These are phyloP conservation scores for Verticillium tricorpus DNA, from an alignment of 2,329 filamentous ascomycete genomes.

Conservation along the genomic window DNA sequence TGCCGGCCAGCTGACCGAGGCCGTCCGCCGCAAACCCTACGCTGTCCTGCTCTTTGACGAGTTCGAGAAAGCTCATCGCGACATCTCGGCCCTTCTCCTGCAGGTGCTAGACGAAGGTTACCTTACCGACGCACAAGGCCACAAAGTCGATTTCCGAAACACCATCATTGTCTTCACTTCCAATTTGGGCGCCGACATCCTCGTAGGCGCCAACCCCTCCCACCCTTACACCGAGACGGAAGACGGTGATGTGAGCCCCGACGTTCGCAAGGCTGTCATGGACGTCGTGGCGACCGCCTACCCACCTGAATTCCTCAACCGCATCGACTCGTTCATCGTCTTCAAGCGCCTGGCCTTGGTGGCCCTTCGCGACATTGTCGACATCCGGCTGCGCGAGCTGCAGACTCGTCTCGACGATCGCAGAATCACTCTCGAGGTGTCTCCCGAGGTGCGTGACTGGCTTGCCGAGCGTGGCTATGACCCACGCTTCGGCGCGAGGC, in stretches of 20 bases:
- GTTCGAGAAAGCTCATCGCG: slow-evolving; percentile 94
- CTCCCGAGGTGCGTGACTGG: slow-evolving; percentile 73
- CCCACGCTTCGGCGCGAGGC: slow-evolving; percentile 83
- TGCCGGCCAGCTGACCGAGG: slow-evolving; percentile 92
- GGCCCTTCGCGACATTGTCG: slow-evolving; percentile 86
- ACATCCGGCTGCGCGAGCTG: slow-evolving; percentile 83
- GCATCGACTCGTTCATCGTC: slow-evolving; percentile 94
- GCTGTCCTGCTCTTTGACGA: slow-evolving; percentile 94
- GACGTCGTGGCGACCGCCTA: slow-evolving; percentile 73
- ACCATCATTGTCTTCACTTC: slow-evolving; percentile 95
- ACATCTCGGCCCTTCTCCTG: slow-evolving; percentile 86
- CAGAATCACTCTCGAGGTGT: slow-evolving; percentile 71
- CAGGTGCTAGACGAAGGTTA: slow-evolving; percentile 97
- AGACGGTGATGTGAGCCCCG: slow-evolving; percentile 66
- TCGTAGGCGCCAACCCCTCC: slow-evolving; percentile 68
- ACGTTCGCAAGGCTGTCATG: slow-evolving; percentile 77
- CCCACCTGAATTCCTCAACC: slow-evolving; percentile 92
- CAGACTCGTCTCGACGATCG: slow-evolving; percentile 80
- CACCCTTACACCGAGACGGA: slow-evolving; percentile 59
- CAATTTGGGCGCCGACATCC: slow-evolving; percentile 87
- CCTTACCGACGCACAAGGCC: slow-evolving; percentile 89
- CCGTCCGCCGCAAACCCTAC: slow-evolving; percentile 90
- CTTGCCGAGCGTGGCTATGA: slow-evolving; percentile 87
- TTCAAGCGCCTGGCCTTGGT: slow-evolving; percentile 79
- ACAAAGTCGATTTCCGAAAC: slow-evolving; percentile 95